Evolutionary conservation across 257 asterid species (phyloP).

Genomic region (Vinca minor): DNA sequence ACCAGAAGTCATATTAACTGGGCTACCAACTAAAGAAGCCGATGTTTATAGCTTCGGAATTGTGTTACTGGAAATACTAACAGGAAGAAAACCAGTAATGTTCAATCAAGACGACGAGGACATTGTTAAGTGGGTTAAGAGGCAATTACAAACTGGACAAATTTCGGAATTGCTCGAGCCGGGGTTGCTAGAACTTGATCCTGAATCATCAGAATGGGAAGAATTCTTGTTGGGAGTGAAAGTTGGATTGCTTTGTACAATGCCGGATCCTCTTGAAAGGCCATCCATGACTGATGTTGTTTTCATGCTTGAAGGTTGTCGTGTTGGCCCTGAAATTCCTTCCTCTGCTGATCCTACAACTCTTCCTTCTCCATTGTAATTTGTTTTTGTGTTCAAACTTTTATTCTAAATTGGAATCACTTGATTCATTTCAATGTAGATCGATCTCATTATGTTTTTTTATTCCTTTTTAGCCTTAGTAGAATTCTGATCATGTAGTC

Average conservation of each 20-base stretch:
- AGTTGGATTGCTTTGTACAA: slow-evolving; percentile 71
- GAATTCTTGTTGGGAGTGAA: slow-evolving; percentile 65
- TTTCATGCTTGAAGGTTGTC: slow-evolving; percentile 77
- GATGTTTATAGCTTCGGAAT: slow-evolving; percentile 78
- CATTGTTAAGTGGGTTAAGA: slow-evolving; percentile 79
- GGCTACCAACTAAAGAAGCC: slow-evolving; percentile 41
- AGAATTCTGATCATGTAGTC: no score
- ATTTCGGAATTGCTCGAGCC: slow-evolving; percentile 61
- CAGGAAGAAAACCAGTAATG: slow-evolving; percentile 68
- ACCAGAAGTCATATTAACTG: slow-evolving; percentile 57
- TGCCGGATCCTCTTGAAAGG: slow-evolving; percentile 60
- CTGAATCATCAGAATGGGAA: slow-evolving; percentile 82
- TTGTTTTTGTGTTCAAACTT: no score
- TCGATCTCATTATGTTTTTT: neutral
- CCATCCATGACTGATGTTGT: slow-evolving; percentile 67
- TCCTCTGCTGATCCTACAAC: slow-evolving; percentile 72
- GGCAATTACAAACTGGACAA: slow-evolving; percentile 68
- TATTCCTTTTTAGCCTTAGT: no score
- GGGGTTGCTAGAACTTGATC: slow-evolving; percentile 67
- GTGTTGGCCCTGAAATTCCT: slow-evolving; percentile 56
- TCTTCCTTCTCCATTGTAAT: slow-evolving; percentile 38
- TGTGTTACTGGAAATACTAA: slow-evolving; percentile 58
- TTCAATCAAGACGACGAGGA: slow-evolving; percentile 81
- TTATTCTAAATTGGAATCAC: no score
- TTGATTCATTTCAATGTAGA: slow-evolving; percentile 6